phyloP scores from a whole-genome alignment of 805 yeast species.

The Saccharomycopsis synnaedendra region DNA sequence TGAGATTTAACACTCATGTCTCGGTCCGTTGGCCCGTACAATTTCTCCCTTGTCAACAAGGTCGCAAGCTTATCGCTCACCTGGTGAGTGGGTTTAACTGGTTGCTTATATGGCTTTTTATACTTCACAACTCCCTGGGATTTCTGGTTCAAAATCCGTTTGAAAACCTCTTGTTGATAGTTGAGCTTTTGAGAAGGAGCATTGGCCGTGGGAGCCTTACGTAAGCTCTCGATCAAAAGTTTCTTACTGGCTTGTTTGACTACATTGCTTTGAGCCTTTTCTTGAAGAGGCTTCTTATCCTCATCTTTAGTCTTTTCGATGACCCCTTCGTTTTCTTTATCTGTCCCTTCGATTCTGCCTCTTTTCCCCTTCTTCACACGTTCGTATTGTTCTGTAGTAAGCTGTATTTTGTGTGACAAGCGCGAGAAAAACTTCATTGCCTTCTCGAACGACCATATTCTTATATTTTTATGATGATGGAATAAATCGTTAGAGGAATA shows the following conservation, averaged over 20 bases:
- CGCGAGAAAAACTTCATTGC: conserved; percentile 68
- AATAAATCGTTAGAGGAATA: conserved; percentile 52
- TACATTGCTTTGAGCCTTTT: neutral
- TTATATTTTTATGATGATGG: conserved; percentile 42
- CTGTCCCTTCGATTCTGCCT: neutral
- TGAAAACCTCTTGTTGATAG: conserved; percentile 11
- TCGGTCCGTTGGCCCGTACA: conserved; percentile 79
- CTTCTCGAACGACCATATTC: conserved; percentile 84
- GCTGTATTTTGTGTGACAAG: conserved; percentile 24
- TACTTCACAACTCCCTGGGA: neutral
- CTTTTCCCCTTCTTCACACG: neutral
- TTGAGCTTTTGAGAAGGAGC: conserved; percentile 1
- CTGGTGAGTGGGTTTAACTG: neutral
- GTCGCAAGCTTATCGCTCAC: conserved; percentile 36
- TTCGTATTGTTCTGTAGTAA: neutral
- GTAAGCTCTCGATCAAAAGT: conserved; percentile 5
- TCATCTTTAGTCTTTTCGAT: neutral
- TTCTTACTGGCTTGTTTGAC: neutral
- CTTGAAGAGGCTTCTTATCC: neutral
- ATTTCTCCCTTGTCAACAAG: conserved; percentile 71
- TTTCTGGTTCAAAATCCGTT: conserved; percentile 3
- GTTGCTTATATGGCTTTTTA: neutral
- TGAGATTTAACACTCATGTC: conserved; percentile 80
- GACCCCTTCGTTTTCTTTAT: conserved; percentile 9
- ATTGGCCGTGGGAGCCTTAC: conserved; percentile 1